Conservation (phyloP, 2,329 filamentous ascomycete species). For the Cucurbitaria berberidis region DNA sequence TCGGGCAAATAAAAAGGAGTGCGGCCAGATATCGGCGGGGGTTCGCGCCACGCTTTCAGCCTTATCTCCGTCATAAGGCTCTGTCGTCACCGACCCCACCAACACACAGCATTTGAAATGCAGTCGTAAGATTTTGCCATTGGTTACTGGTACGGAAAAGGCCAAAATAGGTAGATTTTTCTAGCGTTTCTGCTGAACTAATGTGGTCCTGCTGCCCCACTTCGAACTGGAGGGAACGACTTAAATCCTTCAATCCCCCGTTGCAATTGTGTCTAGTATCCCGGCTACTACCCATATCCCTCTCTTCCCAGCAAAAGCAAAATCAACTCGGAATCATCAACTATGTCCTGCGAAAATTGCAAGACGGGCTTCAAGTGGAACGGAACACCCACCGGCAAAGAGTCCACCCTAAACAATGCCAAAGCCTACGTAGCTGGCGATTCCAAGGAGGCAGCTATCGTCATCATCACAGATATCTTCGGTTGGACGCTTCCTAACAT, state of each 20-base stretch:
- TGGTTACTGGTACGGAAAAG: not conserved
- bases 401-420: slow-evolving; percentile 46
- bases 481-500: slow-evolving; percentile 57
- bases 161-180: not conserved
- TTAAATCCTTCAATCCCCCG: slow-evolving; percentile 1
- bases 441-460: slow-evolving; percentile 54
- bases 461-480: slow-evolving; percentile 55
- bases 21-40: not conserved
- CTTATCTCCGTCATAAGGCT: too few relatives aligned
- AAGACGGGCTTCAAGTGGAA: slow-evolving; percentile 50
- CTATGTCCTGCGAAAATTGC: slow-evolving; percentile 45
- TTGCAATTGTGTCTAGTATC: not conserved
- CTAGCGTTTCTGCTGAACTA: not conserved
- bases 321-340: slow-evolving; percentile 3
- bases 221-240: not conserved
- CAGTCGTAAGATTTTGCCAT: not conserved
- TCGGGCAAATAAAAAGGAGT: not conserved
- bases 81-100: not conserved
- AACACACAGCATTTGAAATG: not conserved
- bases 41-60: too few relatives aligned
- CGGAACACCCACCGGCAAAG: slow-evolving; percentile 47
- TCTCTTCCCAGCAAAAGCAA: not conserved
- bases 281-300: not conserved
- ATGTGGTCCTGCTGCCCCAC: not conserved
- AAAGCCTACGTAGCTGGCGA: slow-evolving; percentile 53